Base-by-base conservation (phyloP, 2,329 filamentous ascomycete species). In the Diaporthe vexans region DNA sequence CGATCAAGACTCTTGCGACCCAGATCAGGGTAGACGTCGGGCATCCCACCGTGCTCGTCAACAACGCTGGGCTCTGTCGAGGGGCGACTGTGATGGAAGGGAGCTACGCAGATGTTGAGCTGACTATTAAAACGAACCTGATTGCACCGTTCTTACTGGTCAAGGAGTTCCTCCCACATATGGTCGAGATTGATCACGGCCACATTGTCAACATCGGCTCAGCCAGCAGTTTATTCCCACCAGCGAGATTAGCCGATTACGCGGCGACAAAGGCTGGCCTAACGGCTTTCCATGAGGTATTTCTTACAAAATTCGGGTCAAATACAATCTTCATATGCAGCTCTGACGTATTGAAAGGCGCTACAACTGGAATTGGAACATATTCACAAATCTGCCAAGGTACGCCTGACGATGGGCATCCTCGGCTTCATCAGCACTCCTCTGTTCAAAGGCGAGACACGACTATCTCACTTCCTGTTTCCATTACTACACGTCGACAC, bases 171-270 rank as follows among this genome's bases (percentile, higher is more conserved):
- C 81, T 93, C 3, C 91, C 91, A 0, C 79, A 84, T 26, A 92
- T 93, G 87, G 82, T 90, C 35, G 78, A 81, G 15, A 78, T 78
- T 1, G 89, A 93, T 79, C 91, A 93, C 80, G 91, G 92, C 8
- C 91, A 92, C 83, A 83, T 93, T 56, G 87, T 93, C 65, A 92
- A 89, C 3, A 86, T 92, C 33, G 89, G 91, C 9, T 90, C 87
- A 2, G 84, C 90, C 74, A 90, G 90, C 8, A 88, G 87, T 10
- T 88, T 89, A 75, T 78, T 88, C 0, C 83, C 87, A 6, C 86
- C 88, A 0, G 86, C 90, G 0, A 85, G 83, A 52, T 87, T 93
- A 81, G 88, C 89, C 4, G 90, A 92, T 78, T 93, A 93, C 79
- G 84, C 86, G 0, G 85, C 88, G 2, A 87, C 86, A 67, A 93